These are phyloP conservation scores for Candida taoyuanica DNA, from an alignment of 805 yeast species.

Conservation along the genomic window DNA sequence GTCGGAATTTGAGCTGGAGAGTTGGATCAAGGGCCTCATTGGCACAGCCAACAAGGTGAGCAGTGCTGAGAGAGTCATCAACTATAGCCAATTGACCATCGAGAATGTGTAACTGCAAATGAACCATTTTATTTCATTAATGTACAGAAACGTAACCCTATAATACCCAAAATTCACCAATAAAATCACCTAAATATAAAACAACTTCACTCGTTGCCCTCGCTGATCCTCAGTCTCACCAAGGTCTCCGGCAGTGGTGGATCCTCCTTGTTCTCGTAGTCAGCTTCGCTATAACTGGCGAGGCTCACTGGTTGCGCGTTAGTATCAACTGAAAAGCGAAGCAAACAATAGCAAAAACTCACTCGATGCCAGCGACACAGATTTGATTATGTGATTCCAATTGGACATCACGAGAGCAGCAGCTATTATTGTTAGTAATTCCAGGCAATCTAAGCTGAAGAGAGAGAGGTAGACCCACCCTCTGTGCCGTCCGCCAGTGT, in stretches of 20 bases:
- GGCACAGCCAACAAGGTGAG: constrained; percentile 35
- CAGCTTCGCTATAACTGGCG: constrained; percentile 34
- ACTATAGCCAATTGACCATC: constrained; percentile 33
- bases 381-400: constrained; percentile 59
- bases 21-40: constrained; percentile 31
- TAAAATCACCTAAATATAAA: background rate
- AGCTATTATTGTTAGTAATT: constrained; percentile 28
- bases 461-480: constrained; percentile 18
- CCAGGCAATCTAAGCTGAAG: background rate
- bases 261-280: constrained; percentile 29
- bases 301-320: constrained; percentile 28
- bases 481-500: constrained; percentile 50
- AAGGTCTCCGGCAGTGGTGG: constrained; percentile 62
- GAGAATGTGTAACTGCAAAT: constrained; percentile 18
- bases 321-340: constrained; percentile 5
- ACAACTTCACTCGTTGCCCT: constrained; percentile 27
- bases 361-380: constrained; percentile 54
- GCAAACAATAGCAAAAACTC: constrained; percentile 7
- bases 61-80: constrained; percentile 31
- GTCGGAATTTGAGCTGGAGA: constrained; percentile 20
- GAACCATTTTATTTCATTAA: background rate
- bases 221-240: constrained; percentile 51
- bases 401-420: constrained; percentile 55
- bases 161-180: background rate
- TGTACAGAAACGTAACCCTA: background rate